A percentile compares a stretch with the other conserved stretches of the same genome.
Evolutionary conservation across 1,139 yeast genomes (phyloP).

Genomic region (Pichia sp.): DNA sequence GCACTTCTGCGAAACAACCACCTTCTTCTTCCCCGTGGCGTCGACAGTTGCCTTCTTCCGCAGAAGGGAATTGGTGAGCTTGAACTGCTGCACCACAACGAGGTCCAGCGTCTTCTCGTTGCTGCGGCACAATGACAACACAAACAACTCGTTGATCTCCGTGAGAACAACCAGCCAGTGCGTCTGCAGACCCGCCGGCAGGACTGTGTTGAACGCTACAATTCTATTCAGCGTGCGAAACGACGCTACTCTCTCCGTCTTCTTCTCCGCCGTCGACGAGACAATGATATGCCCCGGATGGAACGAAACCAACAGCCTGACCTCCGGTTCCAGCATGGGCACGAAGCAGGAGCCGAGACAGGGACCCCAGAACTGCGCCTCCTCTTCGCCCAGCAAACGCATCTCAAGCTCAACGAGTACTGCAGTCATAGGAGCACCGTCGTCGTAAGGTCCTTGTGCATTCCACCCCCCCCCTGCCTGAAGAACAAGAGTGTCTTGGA

Average conservation of each 20-base stretch:
- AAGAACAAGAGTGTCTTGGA: too few species aligned
- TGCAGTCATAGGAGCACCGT: too few species aligned
- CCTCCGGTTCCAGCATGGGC: background rate
- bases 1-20: constrained; percentile 1
- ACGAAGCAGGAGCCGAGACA: background rate
- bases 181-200: background rate
- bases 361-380: too few species aligned
- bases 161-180: constrained; percentile 13
- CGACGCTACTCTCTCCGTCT: background rate
- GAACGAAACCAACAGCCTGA: background rate
- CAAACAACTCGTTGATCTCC: constrained; percentile 9
- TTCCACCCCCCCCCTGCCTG: too few species aligned
- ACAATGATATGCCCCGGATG: background rate
- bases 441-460: too few species aligned
- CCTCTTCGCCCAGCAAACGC: too few species aligned
- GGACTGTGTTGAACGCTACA: constrained; percentile 6
- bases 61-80: background rate
- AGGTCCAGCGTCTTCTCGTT: background rate
- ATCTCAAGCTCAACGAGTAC: too few species aligned
- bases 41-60: background rate
- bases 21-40: background rate
- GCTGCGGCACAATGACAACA: background rate
- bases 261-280: background rate
- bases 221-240: constrained; percentile 7
- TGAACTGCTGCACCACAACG: constrained; percentile 2